Evolutionary conservation across 1,284 basidiomycete genomes (phyloP), one percentile per base, ranked within the genome.

Genomic region (Puccinia horiana): DNA sequence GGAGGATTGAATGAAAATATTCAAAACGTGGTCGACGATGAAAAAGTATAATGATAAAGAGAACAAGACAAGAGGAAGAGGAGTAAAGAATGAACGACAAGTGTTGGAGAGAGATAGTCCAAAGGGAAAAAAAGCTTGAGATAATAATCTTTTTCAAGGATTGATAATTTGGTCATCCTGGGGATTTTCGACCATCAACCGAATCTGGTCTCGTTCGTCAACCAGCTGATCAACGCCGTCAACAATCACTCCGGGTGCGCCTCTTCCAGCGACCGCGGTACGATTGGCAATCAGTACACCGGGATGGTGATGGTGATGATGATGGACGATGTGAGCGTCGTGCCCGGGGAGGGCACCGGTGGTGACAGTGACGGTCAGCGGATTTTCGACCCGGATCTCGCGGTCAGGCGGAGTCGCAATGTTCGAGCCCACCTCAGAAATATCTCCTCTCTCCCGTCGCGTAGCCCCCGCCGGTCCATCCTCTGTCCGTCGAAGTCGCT

Each of bases 341-440:
- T 63, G 61, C 14, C 23, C 63, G 35, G 63, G 63, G 11, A 67
- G 40, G 18, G 35, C 32, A 26, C 32, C 63, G 9, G 32, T 16
- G 56, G 29, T 26, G 18, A 52, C 49, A 14, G 32, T 29, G 29
- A 67, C 47, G 35, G 18, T 40, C 12, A 75, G 37, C 14, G 73
- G 26, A 37, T 76, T 56, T 9, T 40, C 54, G 11, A 81, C 67
- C 1, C 67, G 54, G 23, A 63, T 44, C 16, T 81, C 78, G 52
- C 69, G 78, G 47, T 81, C 78, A 9, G 78, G 78, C 11, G 78
- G 78, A 20, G 78, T 81, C 18, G 65, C 78, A 23, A 81, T 81
- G 35, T 72, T 73, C 0, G 54, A 61, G 1, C 26, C 49, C 18
- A 44, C 76, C 44, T 69, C 63, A 0, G 58, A 56, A 23, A 63